Evolutionary conservation across 2,329 filamentous ascomycete species (phyloP), one percentile per base, ranked within the genome.

Genomic region (Dactylellina leptospora): DNA sequence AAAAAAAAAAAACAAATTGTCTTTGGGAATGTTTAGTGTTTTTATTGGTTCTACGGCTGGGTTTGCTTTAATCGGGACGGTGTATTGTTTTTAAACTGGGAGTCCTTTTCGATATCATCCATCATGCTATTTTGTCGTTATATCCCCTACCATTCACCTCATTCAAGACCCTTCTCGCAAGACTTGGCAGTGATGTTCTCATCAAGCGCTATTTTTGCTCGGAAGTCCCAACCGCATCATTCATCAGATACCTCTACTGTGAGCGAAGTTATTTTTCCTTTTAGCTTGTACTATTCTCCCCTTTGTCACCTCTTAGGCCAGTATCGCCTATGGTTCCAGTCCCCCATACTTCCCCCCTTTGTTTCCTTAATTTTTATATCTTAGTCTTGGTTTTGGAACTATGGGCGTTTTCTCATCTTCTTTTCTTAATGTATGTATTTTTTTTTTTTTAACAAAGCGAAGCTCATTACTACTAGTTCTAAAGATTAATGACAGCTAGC

Each of bases 401-500:
- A 40, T 20, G 51, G 51, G 56, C 56, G 56, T 61, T 61, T 28
- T 42, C 16, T 30, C 40, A 10, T 53, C 23, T 40, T 25, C 30
- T 51, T 51, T 63, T 25, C 36, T 33, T 51, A 2, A 56, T 48
- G 51, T 62, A 53, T 61, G 25, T 62, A 62, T 51, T 53, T 56
- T 51, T 23, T 45, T 25, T 44, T 22, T 23, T 8, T n/a, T 18
- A n/a, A 20, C 20, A 40, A 63, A 33, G 58, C 64, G 36, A 60
- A 55, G 48, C 48, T 54, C 20, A 42, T 33, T 51, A 48, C 23
- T 47, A 28, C 23, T 40, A 45, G 30, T 16, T 48, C n/a, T n/a
- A 28, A 36, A 23, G 40, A 58, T 59, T 58, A 60, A 68, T 68
- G 62, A 68, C 54, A 68, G 53, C 62, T 59, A 59, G 53, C 53